phyloP scores from a whole-genome alignment of 495 filamentous ascomycete species.

The Neurospora sublineolata region DNA sequence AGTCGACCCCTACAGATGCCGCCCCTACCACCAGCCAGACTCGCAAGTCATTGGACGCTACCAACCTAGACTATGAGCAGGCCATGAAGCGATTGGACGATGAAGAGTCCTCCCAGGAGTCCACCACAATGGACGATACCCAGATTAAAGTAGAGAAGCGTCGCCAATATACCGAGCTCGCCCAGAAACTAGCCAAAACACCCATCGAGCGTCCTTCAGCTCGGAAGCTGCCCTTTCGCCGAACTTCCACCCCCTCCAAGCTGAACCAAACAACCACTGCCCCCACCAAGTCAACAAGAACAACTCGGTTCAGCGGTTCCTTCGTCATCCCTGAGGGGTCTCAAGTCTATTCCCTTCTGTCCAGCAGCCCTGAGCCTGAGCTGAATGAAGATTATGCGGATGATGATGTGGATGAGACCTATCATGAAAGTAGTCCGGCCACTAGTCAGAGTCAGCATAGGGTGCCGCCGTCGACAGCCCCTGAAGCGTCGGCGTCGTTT shows the following conservation, averaged over 20 bases:
- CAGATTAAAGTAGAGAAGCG: background rate
- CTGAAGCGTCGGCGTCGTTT: conserved; percentile 12
- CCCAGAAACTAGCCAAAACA: conserved; percentile 6
- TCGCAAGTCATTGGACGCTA: conserved; percentile 7
- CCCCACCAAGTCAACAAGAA: background rate
- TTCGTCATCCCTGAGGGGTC: conserved; percentile 26
- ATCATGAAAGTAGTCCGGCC: conserved; percentile 8
- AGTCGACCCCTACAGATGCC: conserved; percentile 3
- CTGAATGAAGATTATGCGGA: conserved; percentile 31
- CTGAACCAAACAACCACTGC: background rate
- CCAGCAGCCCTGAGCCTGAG: conserved; percentile 27
- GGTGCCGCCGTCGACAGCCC: background rate
- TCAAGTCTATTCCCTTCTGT: conserved; percentile 29
- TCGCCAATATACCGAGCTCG: background rate
- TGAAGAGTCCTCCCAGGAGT: conserved; percentile 7
- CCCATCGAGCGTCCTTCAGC: conserved; percentile 17
- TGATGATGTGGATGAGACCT: conserved; percentile 30
- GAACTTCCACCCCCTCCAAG: background rate
- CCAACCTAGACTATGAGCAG: conserved; percentile 25
- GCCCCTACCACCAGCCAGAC: conserved; percentile 9
- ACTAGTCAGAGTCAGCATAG: conserved; percentile 1
- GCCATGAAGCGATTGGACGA: conserved; percentile 24
- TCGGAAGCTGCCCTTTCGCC: background rate
- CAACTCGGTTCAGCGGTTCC: background rate
- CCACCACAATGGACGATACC: background rate